These are phyloP conservation scores for Cercophora sp. DNA, from an alignment of 495 filamentous ascomycete genomes.

Conservation along the genomic window DNA sequence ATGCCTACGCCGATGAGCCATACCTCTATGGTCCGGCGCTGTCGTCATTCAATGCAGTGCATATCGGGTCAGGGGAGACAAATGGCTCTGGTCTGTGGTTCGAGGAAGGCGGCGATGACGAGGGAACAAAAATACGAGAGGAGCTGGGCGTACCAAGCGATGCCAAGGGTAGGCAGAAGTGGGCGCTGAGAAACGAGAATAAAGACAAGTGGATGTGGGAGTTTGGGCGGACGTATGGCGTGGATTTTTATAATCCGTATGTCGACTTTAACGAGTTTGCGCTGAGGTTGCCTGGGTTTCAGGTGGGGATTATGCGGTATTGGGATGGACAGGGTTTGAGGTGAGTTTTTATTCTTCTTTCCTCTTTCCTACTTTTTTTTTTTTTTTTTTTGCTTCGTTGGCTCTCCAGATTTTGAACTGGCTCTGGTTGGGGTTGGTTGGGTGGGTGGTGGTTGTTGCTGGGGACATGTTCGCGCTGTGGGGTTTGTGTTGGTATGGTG, in stretches of 20 bases:
- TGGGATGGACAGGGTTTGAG: constrained; percentile 67
- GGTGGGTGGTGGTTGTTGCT: no score
- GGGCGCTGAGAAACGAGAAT: constrained; percentile 53
- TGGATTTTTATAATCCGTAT: constrained; percentile 92
- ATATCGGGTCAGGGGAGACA: constrained; percentile 53
- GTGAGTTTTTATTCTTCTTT: constrained; percentile 35
- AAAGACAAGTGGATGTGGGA: constrained; percentile 49
- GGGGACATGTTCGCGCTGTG: no score
- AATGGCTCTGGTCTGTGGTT: constrained; percentile 48
- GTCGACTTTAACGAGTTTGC: constrained; percentile 77
- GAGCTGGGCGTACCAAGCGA: constrained; percentile 48
- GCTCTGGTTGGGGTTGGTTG: no score
- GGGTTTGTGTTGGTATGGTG: no score
- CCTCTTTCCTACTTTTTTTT: neutral
- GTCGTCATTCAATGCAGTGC: constrained; percentile 68
- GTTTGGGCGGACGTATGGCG: constrained; percentile 55
- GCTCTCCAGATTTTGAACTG: neutral
- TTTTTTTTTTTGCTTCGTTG: constrained; percentile 15
- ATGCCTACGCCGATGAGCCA: constrained; percentile 80
- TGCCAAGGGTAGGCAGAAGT: constrained; percentile 55
- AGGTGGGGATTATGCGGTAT: constrained; percentile 70
- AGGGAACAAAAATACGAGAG: constrained; percentile 48
- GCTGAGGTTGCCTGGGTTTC: constrained; percentile 75
- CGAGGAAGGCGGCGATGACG: constrained; percentile 66
- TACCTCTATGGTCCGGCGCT: constrained; percentile 77